phyloP scores from a whole-genome alignment of 2,329 filamentous ascomycete genomes.

The Hansfordia pulvinata region DNA sequence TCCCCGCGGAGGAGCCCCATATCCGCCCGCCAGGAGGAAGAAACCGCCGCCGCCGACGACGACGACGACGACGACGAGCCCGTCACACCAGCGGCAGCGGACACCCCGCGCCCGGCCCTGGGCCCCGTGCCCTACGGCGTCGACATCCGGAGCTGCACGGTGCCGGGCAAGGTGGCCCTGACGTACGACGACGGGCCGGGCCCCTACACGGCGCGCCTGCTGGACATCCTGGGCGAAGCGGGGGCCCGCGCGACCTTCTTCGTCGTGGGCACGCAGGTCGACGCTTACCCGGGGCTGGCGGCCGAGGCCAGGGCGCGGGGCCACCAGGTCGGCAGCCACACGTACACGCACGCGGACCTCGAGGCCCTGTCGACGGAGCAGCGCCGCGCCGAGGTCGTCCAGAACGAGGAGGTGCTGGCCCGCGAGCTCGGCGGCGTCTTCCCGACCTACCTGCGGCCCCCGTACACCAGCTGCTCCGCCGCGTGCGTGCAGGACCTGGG shows the following conservation, averaged over 20 bases:
- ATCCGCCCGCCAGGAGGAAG: too few relatives aligned
- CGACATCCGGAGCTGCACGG: slow-evolving; percentile 18
- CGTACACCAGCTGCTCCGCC: slow-evolving; percentile 15
- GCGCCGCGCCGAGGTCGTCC: slow-evolving; percentile 24
- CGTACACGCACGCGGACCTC: slow-evolving; percentile 30
- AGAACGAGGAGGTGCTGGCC: slow-evolving; percentile 29
- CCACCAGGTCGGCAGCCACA: slow-evolving; percentile 35
- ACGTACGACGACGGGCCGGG: slow-evolving; percentile 24
- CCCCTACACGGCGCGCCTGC: slow-evolving; percentile 17
- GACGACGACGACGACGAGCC: not conserved
- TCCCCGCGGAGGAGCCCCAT: too few relatives aligned
- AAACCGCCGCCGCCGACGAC: too few relatives aligned
- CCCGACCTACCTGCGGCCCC: slow-evolving; percentile 28
- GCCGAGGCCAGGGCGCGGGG: slow-evolving; percentile 19
- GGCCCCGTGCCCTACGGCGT: slow-evolving; percentile 15
- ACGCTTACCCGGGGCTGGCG: slow-evolving; percentile 21
- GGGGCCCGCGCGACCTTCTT: slow-evolving; percentile 22
- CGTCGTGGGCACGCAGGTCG: slow-evolving; percentile 19
- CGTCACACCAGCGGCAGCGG: slow-evolving; percentile 5
- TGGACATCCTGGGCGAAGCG: slow-evolving; percentile 19
- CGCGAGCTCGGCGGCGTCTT: slow-evolving; percentile 28
- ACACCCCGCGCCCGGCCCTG: slow-evolving; percentile 10
- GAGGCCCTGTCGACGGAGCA: slow-evolving; percentile 17
- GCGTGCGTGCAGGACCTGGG: slow-evolving; percentile 12
- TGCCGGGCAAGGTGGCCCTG: slow-evolving; percentile 18